These are phyloP conservation scores for Diaporthe batatas DNA, from an alignment of 2,329 filamentous ascomycete species.

Conservation along the genomic window DNA sequence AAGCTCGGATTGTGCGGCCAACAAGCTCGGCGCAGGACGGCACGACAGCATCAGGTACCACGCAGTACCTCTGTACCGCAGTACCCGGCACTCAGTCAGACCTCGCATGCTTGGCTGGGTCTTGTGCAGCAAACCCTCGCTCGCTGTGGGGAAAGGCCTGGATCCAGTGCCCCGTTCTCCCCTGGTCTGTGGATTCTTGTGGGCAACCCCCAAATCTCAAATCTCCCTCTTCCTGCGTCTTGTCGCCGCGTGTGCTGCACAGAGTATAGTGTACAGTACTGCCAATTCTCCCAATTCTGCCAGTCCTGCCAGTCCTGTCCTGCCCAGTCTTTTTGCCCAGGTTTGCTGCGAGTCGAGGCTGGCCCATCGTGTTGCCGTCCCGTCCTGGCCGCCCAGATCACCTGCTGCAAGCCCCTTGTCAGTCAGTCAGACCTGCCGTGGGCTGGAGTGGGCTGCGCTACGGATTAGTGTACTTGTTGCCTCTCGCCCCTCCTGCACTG, in stretches of 20 bases:
- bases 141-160: slow-evolving; percentile 25
- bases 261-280: too few relatives aligned
- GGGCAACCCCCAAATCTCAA: slow-evolving; percentile 32
- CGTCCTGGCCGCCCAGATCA: background rate
- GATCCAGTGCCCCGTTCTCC: slow-evolving; percentile 29
- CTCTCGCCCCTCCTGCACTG: too few relatives aligned
- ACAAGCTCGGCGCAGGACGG: background rate
- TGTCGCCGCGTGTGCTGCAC: slow-evolving; percentile 22
- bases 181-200: slow-evolving; percentile 28
- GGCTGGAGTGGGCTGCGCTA: too few relatives aligned
- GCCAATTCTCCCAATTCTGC: background rate
- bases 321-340: too few relatives aligned
- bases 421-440: background rate
- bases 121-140: slow-evolving; percentile 10
- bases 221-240: slow-evolving; percentile 29
- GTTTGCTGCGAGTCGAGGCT: slow-evolving; percentile 23
- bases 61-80: too few relatives aligned
- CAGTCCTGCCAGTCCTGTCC: background rate
- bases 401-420: background rate
- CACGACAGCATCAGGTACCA: slow-evolving; percentile 8
- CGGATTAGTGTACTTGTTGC: too few relatives aligned
- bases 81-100: background rate
- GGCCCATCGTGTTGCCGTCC: slow-evolving; percentile 1
- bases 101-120: background rate
- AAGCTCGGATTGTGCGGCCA: slow-evolving; percentile 19